These are phyloP conservation scores for Magnaporthiopsis incrustans DNA, from an alignment of 2,329 filamentous ascomycete genomes.

Conservation along the genomic window DNA sequence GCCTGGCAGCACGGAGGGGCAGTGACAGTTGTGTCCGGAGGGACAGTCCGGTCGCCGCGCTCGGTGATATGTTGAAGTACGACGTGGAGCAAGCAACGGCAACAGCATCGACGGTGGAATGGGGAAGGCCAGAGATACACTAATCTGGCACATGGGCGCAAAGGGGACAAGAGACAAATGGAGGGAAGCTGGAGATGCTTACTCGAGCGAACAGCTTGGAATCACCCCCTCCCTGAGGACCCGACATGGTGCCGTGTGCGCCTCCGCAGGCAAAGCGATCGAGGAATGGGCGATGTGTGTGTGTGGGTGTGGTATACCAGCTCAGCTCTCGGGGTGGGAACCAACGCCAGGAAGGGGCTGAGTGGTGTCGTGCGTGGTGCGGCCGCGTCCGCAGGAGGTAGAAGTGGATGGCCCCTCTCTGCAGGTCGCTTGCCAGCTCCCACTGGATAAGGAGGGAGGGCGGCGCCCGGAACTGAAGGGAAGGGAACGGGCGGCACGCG, in stretches of 20 bases:
- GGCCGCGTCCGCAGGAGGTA: neutral
- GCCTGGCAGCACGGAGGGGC: conserved; percentile 10
- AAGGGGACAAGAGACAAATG: conserved; percentile 11
- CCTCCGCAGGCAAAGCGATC: conserved; percentile 4
- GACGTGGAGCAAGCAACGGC: neutral
- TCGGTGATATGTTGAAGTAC: conserved; percentile 1
- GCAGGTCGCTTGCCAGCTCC: neutral
- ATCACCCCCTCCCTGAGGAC: conserved; percentile 68
- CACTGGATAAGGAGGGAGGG: neutral
- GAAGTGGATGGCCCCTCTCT: neutral
- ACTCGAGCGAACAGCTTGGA: conserved; percentile 99
- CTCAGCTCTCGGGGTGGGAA: neutral
- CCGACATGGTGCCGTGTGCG: conserved; percentile 39
- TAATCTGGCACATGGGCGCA: neutral
- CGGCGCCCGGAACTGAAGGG: neutral
- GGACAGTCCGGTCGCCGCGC: neutral
- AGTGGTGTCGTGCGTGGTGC: neutral
- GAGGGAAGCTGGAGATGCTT: conserved; percentile 28
- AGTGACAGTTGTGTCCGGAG: neutral
- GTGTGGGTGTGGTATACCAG: neutral
- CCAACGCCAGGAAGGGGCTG: neutral
- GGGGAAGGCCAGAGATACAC: conserved; percentile 2
- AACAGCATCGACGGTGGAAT: neutral
- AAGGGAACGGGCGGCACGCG: neutral
- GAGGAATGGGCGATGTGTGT: neutral